These are phyloP conservation scores for Juglanconis juglandina DNA, from an alignment of 2,329 filamentous ascomycete genomes.

Conservation along the genomic window DNA sequence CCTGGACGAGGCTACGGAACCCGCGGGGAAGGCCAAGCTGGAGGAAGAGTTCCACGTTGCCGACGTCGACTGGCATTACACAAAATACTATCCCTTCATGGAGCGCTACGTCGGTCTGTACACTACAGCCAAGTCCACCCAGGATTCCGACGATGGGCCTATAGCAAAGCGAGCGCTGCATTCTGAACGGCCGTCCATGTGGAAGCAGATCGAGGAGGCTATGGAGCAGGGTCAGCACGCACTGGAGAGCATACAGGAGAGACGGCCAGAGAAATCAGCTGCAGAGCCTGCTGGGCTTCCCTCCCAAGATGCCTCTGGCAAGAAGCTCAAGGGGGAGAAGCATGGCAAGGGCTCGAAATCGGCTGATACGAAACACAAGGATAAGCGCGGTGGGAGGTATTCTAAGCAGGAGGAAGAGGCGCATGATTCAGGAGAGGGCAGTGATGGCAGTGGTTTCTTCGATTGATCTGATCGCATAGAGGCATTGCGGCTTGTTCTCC, in stretches of 20 bases:
- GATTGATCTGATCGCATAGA: constrained; percentile 32
- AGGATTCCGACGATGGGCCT: constrained; percentile 32
- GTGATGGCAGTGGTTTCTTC: constrained; percentile 58
- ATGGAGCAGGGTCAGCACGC: constrained; percentile 53
- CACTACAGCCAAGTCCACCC: constrained; percentile 34
- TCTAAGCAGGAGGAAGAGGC: constrained; percentile 2
- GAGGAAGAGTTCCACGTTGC: constrained; percentile 61
- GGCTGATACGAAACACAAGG: constrained; percentile 10
- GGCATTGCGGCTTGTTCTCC: neutral
- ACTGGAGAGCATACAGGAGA: constrained; percentile 54
- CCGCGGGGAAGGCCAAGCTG: constrained; percentile 49
- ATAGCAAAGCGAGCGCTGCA: constrained; percentile 41
- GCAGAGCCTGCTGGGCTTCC: constrained; percentile 18
- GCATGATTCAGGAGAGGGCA: constrained; percentile 29
- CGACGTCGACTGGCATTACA: constrained; percentile 73
- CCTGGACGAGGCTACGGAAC: constrained; percentile 48
- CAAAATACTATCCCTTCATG: constrained; percentile 67
- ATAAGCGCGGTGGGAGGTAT: constrained; percentile 6
- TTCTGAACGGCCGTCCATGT: constrained; percentile 58
- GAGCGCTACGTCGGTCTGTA: constrained; percentile 68
- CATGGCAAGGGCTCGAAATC: neutral
- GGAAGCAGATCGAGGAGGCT: constrained; percentile 63
- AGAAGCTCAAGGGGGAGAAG: neutral
- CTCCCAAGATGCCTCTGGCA: neutral
- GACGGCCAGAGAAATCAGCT: constrained; percentile 29